phyloP scores from a whole-genome alignment of 768 basidiomycete species.

The Russula lepida region DNA sequence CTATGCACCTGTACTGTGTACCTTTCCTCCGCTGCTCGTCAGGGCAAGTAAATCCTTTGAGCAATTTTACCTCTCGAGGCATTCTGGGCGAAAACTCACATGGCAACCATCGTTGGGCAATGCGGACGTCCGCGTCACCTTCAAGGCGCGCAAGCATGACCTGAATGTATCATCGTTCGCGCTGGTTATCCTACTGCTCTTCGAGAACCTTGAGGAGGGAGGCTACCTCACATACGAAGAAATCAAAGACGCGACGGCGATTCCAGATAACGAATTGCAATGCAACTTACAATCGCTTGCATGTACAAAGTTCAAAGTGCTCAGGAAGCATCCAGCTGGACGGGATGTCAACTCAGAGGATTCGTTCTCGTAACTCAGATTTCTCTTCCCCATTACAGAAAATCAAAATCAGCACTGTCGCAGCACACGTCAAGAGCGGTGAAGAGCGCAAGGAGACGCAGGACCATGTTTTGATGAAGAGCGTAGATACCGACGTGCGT shows the following conservation, averaged over 20 bases:
- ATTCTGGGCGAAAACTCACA: slow-evolving; percentile 81
- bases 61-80: slow-evolving; percentile 79
- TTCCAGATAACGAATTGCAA: slow-evolving; percentile 71
- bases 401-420: slow-evolving; percentile 89
- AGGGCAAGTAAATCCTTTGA: slow-evolving; percentile 72
- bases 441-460: slow-evolving; percentile 89
- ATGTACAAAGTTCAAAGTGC: slow-evolving; percentile 38
- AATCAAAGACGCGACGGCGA: slow-evolving; percentile 64
- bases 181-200: slow-evolving; percentile 78
- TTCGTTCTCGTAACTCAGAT: slow-evolving; percentile 75
- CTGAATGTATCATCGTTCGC: slow-evolving; percentile 89
- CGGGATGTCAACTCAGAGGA: slow-evolving; percentile 37
- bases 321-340: too few species aligned
- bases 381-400: slow-evolving; percentile 79
- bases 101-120: slow-evolving; percentile 90
- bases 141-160: slow-evolving; percentile 77
- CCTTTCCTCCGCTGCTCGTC: slow-evolving; percentile 54
- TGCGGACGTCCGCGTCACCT: slow-evolving; percentile 78
- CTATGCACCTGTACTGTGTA: slow-evolving; percentile 54
- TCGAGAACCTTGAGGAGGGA: slow-evolving; percentile 60
- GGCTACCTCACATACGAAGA: slow-evolving; percentile 76
- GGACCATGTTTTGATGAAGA: slow-evolving; percentile 88
- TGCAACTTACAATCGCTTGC: slow-evolving; percentile 95
- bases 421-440: slow-evolving; percentile 75
- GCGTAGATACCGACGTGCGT: slow-evolving; percentile 76